Evolutionary conservation across 2,329 filamentous ascomycete genomes (phyloP).

Genomic region (Plectosphaerella plurivora): DNA sequence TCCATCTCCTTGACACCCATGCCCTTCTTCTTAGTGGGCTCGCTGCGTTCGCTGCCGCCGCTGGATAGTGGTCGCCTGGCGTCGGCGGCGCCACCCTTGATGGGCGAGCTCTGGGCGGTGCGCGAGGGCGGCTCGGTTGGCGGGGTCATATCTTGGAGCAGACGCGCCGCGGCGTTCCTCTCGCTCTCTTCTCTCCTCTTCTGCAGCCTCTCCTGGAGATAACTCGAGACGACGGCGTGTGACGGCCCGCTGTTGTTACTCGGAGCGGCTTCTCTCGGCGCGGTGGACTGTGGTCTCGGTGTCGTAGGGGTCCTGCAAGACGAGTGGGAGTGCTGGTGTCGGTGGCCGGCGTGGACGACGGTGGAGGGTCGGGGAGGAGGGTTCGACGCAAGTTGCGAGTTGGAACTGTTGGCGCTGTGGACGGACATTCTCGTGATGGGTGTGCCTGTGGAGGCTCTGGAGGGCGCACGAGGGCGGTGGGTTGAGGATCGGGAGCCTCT

Average conservation of each 20-base stretch:
- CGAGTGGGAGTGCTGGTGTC: conserved; percentile 34
- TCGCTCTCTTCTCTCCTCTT: conserved; percentile 46
- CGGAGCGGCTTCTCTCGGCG: conserved; percentile 32
- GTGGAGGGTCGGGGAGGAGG: conserved; percentile 29
- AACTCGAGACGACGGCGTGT: conserved; percentile 39
- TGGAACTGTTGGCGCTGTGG: conserved; percentile 36
- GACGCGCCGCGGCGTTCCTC: conserved; percentile 28
- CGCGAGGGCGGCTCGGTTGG: conserved; percentile 30
- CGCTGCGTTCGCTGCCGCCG: conserved; percentile 24
- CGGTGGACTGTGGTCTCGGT: conserved; percentile 33
- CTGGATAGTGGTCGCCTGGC: conserved; percentile 39
- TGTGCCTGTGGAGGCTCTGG: conserved; percentile 34
- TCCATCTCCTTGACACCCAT: conserved; percentile 67
- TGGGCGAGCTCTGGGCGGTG: conserved; percentile 32
- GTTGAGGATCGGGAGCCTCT: conserved; percentile 8
- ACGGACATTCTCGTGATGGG: conserved; percentile 20
- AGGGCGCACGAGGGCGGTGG: conserved; percentile 34
- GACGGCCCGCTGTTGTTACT: conserved; percentile 21
- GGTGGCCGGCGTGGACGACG: conserved; percentile 30
- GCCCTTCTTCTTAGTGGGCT: conserved; percentile 42
- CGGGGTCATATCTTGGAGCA: conserved; percentile 30
- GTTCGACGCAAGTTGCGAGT: conserved; percentile 31
- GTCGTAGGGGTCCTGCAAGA: conserved; percentile 26
- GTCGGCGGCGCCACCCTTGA: conserved; percentile 26
- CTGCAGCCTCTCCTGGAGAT: conserved; percentile 50